Evolutionary conservation across 768 basidiomycete genomes (phyloP).

Genomic region (Russula sp.): DNA sequence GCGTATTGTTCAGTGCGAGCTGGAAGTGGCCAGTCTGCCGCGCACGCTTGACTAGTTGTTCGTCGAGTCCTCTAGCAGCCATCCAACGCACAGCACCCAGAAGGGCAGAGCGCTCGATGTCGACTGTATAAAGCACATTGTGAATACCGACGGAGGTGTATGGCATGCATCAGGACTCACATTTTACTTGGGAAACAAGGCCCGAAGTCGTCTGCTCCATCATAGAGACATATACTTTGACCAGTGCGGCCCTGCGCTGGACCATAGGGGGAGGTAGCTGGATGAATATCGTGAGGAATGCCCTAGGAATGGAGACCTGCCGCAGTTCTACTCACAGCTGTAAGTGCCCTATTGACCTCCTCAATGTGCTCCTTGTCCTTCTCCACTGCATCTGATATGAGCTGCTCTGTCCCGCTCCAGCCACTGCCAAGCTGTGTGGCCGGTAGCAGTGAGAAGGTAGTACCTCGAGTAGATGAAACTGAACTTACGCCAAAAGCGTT

Average conservation of each 20-base stretch:
- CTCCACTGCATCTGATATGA: background rate
- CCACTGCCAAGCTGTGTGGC: background rate
- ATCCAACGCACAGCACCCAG: conserved; percentile 14
- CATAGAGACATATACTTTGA: conserved; percentile 3
- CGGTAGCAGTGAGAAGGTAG: background rate
- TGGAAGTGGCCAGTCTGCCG: conserved; percentile 4
- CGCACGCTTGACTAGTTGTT: background rate
- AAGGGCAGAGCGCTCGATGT: conserved; percentile 1
- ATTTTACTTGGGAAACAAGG: background rate
- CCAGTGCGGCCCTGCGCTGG: background rate
- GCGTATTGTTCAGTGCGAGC: background rate
- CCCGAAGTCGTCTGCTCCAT: background rate
- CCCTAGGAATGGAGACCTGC: background rate
- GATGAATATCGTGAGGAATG: background rate
- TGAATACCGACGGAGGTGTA: background rate
- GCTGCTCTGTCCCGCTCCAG: conserved; percentile 1
- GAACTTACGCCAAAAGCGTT: conserved; percentile 7
- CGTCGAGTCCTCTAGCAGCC: background rate
- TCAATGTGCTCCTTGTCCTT: conserved; percentile 15
- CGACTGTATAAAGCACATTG: background rate
- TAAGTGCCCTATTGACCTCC: conserved; percentile 3
- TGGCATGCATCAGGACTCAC: background rate
- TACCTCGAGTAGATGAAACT: background rate
- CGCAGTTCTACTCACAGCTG: background rate
- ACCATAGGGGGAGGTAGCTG: background rate